Base-by-base conservation (phyloP, 208 protist genomes). In the Trypanosoma melophagium region DNA sequence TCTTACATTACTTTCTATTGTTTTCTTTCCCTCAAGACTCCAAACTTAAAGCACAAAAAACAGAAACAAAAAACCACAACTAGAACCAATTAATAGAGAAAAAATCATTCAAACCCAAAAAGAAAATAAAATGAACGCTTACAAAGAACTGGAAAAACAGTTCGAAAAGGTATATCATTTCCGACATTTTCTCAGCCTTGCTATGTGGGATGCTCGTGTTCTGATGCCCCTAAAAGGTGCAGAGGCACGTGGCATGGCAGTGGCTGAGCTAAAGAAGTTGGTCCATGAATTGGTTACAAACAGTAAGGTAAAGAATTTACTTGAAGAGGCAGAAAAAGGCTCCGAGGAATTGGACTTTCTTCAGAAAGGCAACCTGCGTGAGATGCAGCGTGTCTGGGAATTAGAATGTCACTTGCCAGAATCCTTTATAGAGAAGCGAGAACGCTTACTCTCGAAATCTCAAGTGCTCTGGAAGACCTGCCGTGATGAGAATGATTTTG, bases 151-250 rank as follows among this genome's bases (percentile, higher is more conserved):
- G 7, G 82, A 92, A 69, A 42, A 53, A 62, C 35, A 84, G 22
- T 92, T 84, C 56, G 77, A 70, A 17, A 79, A 80, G 71, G 17
- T 92, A 21, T 85, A 88, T 64, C 76, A 68, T 55, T 76, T 89
- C 24, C 41, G 72, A 40, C 83, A 90, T 76, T 58, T 92, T n/a
- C 45, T 80, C 0, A 57, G 53, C 4, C 66, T 94, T 1, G 80
- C 74, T 0, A 17, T 59, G 7, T 97, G 92, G 92, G 92, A 95
- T 60, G 64, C 83, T 66, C 68, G 85, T 21, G 77, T 81, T 7
- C 75, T 89, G 60, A 95, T 97, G 92, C 89, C 92, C 0, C 69
- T 69, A 13, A 88, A 92, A 42, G 86, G 80, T 7, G 67, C 73
- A 16, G 80, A 81, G 7, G 69, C 82, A 2, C 80, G 92, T 41